A percentile compares a stretch with the other conserved stretches of the same genome.
These are phyloP conservation scores for Glycine soja DNA, from an alignment of 306 rosid genomes.

Conservation along the genomic window DNA sequence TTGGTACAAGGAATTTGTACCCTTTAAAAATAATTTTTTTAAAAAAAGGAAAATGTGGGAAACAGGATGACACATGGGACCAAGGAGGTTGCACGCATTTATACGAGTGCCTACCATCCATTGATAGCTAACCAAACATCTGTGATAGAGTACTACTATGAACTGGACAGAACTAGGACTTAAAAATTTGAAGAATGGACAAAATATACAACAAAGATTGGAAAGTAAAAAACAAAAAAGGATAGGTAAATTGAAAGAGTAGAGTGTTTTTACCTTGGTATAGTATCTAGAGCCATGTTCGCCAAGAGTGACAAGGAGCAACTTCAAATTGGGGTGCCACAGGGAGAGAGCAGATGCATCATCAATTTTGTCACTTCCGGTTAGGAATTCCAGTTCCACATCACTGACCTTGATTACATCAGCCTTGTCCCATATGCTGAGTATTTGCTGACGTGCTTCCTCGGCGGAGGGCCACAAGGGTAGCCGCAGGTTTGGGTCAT, in stretches of 20 bases:
- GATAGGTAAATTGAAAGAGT: background rate
- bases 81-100: too few relatives aligned
- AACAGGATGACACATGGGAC: too few relatives aligned
- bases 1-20: too few relatives aligned
- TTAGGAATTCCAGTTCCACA: slow-evolving; percentile 86
- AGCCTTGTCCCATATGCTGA: slow-evolving; percentile 92
- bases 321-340: slow-evolving; percentile 85
- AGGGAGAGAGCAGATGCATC: slow-evolving; percentile 79
- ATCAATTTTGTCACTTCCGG: slow-evolving; percentile 71
- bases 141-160: too few relatives aligned
- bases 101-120: too few relatives aligned
- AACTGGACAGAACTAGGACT: too few relatives aligned
- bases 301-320: slow-evolving; percentile 94
- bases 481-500: slow-evolving; percentile 84
- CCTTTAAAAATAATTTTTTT: too few relatives aligned
- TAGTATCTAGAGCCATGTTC: slow-evolving; percentile 91
- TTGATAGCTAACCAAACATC: too few relatives aligned
- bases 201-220: background rate
- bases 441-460: slow-evolving; percentile 85
- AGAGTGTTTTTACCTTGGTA: slow-evolving; percentile 68
- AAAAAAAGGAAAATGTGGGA: too few relatives aligned
- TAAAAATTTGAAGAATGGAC: background rate
- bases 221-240: too few relatives aligned
- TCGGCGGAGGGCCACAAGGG: slow-evolving; percentile 81
- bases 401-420: slow-evolving; percentile 90